Conservation (phyloP, 768 basidiomycete species). For the Arthromyces matolae region DNA sequence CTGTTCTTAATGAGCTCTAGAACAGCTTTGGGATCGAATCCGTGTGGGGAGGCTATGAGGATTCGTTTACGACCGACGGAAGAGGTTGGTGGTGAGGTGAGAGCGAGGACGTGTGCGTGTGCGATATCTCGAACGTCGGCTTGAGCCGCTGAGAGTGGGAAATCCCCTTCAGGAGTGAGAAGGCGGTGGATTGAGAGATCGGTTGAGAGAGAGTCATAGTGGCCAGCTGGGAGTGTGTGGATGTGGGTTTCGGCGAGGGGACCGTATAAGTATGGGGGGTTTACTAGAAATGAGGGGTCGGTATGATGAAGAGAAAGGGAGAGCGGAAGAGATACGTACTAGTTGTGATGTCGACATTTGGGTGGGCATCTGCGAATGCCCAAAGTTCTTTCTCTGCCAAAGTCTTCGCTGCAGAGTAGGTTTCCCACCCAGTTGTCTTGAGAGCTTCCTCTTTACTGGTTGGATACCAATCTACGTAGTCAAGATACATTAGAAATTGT, state of each 20-base stretch:
- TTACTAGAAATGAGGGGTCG: too few species aligned
- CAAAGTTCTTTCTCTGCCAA: too few species aligned
- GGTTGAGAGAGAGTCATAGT: slow-evolving; percentile 24
- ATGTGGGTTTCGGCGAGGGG: slow-evolving; percentile 28
- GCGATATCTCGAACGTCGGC: slow-evolving; percentile 34
- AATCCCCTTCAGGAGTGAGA: too few species aligned
- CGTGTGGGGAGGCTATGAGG: slow-evolving; percentile 26
- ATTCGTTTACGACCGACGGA: slow-evolving; percentile 30
- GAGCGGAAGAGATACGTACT: too few species aligned
- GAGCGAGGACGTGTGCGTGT: slow-evolving; percentile 30
- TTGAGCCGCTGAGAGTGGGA: slow-evolving; percentile 20
- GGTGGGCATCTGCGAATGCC: too few species aligned
- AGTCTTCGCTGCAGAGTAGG: too few species aligned
- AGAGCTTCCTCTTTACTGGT: too few species aligned
- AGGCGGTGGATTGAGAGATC: slow-evolving; percentile 27
- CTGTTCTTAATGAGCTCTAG: slow-evolving; percentile 23
- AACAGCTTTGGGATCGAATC: slow-evolving; percentile 17
- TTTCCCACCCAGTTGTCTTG: too few species aligned
- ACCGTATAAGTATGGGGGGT: slow-evolving; percentile 36
- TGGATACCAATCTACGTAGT: too few species aligned
- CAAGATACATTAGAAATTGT: too few species aligned
- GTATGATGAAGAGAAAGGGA: too few species aligned
- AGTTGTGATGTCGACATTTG: too few species aligned
- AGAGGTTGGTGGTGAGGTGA: slow-evolving; percentile 21
- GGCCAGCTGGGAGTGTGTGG: slow-evolving; percentile 19